phyloP scores from a whole-genome alignment of 805 yeast species.

The Candida sithepensis region DNA sequence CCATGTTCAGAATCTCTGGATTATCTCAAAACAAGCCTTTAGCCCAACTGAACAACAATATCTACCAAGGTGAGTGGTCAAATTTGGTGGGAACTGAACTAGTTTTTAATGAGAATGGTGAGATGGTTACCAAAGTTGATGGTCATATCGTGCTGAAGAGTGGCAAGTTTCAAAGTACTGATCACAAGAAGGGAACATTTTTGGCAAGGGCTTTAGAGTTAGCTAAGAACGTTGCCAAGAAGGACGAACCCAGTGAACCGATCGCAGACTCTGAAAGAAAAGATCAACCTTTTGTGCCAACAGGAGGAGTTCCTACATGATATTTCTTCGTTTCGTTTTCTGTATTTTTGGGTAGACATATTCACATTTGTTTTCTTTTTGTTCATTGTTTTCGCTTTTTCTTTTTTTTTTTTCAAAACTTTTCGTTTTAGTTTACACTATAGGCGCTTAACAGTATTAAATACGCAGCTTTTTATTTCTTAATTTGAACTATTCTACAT shows the following conservation, averaged over 20 bases:
- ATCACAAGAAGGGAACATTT: conserved; percentile 21
- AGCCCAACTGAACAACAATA: conserved; percentile 51
- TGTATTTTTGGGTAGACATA: neutral
- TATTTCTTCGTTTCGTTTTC: neutral
- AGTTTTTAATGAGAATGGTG: conserved; percentile 35
- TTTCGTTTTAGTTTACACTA: neutral
- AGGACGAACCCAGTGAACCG: conserved; percentile 3
- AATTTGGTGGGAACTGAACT: conserved; percentile 72
- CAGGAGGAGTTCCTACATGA: neutral
- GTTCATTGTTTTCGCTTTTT: conserved; percentile 1
- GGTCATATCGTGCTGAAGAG: conserved; percentile 28
- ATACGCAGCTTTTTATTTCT: too few relatives aligned
- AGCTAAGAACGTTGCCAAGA: conserved; percentile 15
- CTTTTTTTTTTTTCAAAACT: neutral
- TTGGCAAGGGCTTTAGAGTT: conserved; percentile 21
- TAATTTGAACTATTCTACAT: neutral
- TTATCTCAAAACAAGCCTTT: conserved; percentile 52
- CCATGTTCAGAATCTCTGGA: conserved; percentile 47
- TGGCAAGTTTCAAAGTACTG: conserved; percentile 27
- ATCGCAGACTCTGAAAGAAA: too few relatives aligned
- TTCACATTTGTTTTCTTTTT: neutral
- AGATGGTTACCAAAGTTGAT: conserved; percentile 28
- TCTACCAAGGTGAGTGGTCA: conserved; percentile 76
- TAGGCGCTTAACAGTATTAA: neutral
- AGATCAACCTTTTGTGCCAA: neutral